Conservation (phyloP, 1,284 basidiomycete genomes). For the Chiua sp. region DNA sequence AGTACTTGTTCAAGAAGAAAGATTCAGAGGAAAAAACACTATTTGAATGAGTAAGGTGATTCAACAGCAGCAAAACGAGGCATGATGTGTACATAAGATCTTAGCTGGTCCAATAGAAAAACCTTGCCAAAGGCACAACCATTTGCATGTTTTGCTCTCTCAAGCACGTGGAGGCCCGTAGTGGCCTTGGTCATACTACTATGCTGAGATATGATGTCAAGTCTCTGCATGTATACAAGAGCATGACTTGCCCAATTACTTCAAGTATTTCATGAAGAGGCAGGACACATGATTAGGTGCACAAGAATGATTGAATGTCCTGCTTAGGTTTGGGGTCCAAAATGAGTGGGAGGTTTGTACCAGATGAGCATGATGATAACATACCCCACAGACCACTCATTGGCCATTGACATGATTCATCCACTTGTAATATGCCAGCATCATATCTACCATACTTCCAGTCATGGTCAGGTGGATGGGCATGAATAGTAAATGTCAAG, state of each 20-base stretch:
- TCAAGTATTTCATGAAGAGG: not conserved
- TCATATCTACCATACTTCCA: slow-evolving; percentile 16
- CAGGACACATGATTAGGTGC: slow-evolving; percentile 31
- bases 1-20: slow-evolving; percentile 38
- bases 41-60: slow-evolving; percentile 24
- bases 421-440: slow-evolving; percentile 27
- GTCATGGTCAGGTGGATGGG: slow-evolving; percentile 19
- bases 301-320: slow-evolving; percentile 34
- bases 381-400: slow-evolving; percentile 31
- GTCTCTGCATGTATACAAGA: not conserved
- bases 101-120: slow-evolving; percentile 31
- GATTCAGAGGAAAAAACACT: slow-evolving; percentile 22
- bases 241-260: not conserved
- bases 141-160: slow-evolving; percentile 16
- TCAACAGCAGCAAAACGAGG: slow-evolving; percentile 29
- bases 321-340: slow-evolving; percentile 3
- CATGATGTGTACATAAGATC: slow-evolving; percentile 27
- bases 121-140: slow-evolving; percentile 28
- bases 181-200: slow-evolving; percentile 9
- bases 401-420: slow-evolving; percentile 27
- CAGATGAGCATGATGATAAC: not conserved
- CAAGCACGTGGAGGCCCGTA: slow-evolving; percentile 30
- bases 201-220: not conserved
- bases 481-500: not conserved
- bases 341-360: not conserved